These are phyloP conservation scores for Colletotrichum phormii DNA, from an alignment of 2,329 filamentous ascomycete genomes.

Conservation along the genomic window DNA sequence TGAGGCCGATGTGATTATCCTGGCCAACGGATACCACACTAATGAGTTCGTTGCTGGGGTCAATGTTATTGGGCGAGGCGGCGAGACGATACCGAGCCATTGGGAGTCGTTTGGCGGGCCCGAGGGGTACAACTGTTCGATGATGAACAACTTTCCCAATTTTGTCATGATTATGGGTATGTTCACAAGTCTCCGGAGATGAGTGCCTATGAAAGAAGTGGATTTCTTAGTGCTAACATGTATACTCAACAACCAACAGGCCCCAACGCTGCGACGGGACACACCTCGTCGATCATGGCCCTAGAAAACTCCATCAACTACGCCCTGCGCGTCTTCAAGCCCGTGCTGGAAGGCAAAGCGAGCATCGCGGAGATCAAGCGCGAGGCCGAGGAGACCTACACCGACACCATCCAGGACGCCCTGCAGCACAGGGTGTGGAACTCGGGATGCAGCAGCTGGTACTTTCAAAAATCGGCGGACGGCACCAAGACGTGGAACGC, in stretches of 20 bases:
- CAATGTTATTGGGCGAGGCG: constrained; percentile 61
- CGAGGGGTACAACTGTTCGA: constrained; percentile 70
- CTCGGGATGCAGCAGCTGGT: constrained; percentile 51
- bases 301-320: constrained; percentile 72
- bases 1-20: constrained; percentile 69
- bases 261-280: constrained; percentile 72
- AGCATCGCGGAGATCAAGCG: constrained; percentile 45
- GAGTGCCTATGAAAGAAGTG: too few species aligned
- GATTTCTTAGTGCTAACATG: too few species aligned
- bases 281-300: constrained; percentile 69
- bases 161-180: constrained; percentile 69
- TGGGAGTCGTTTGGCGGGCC: constrained; percentile 70
- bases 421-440: constrained; percentile 47
- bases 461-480: constrained; percentile 40
- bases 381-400: constrained; percentile 49
- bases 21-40: constrained; percentile 71
- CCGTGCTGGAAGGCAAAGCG: constrained; percentile 49
- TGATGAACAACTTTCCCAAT: constrained; percentile 72
- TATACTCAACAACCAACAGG: constrained; percentile 25
- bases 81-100: constrained; percentile 63
- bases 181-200: not conserved
- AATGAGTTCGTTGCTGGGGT: constrained; percentile 65
- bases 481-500: constrained; percentile 46
- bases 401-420: constrained; percentile 46
- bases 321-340: constrained; percentile 67